Evolutionary conservation across 2,329 filamentous ascomycete species (phyloP), one percentile per base, ranked within the genome.

Genomic region (Trichoderma arundinaceum): DNA sequence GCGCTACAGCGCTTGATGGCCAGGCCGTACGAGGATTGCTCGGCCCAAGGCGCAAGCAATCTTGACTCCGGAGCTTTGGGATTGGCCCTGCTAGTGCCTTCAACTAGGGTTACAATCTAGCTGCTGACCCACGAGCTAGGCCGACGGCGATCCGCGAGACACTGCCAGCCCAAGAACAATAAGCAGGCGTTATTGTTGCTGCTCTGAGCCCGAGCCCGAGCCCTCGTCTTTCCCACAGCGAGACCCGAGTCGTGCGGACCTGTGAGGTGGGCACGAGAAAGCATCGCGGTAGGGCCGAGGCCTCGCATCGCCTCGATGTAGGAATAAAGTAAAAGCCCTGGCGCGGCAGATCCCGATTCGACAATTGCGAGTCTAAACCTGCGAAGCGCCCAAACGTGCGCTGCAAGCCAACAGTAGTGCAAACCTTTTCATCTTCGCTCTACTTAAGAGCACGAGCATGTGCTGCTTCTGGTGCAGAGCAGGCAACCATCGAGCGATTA

Each of bases 21-120:
- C 52, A 54, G 52, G 52, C 38, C 13, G 9, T n/a, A 39, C 57
- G 57, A 60, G 44, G 17, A 60, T 60, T 22, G 10, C 12, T 13
- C 19, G 35, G 52, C 52, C 41, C 1, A 38, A 28, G 9, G 52
- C 35, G 35, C 35, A 8, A 7, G 35, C 35, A 38, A 35, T 53
- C 48, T 28, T 44, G 58, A 43, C 60, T 63, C 60, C 60, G 60
- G 49, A 33, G 60, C 38, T 17, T 54, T 63, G 60, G 60, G 60
- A 54, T 54, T 7, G 60, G 49, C 60, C 60, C 49, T 63, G 60
- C 60, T 63, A 63, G 60, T 54, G 49, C 28, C 12, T 10, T 32
- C 22, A 38, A 39, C 49, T 46, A 46, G 59, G 59, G 49, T 46
- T 35, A 43, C n/a, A 53, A 41, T 54, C 48, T 46, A 43, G 41